Base-by-base conservation (phyloP, 495 filamentous ascomycete genomes). In the Daldinia bambusicola region DNA sequence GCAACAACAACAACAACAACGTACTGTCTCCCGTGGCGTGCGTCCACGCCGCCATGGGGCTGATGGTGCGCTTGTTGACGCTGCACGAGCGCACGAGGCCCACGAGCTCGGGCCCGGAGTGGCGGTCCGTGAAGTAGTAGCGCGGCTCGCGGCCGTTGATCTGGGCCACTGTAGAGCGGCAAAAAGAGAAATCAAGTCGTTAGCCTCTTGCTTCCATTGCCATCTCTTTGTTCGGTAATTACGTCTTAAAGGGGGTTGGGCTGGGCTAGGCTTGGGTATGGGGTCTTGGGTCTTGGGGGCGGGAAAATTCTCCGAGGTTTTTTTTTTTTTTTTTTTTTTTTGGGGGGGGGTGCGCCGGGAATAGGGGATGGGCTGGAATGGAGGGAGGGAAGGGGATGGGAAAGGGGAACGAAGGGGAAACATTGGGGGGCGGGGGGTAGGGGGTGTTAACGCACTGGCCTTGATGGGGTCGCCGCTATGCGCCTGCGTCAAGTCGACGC, bases 401-500 rank as follows among this genome's bases (percentile, higher is more conserved):
- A 20, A 20, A 22, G 18, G 43, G 43, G 2, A 12, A 20, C 1
- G 0, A 20, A 8, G 3, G 7, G 20, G 16, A 16, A 18, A 48
- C 12, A 40, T 40, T 40, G 37, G 20, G 14, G 13, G n/a, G n/a
- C n/a, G 37, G 10, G 9, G 16, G 43, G 16, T 48, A 2, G 16
- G 16, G 3, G 16, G 16, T 9, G 16, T 4, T 6, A 12, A 48
- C 43, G 43, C 43, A 48, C 43, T 77, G 26, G 79, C 79, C 48
- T 80, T 79, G 67, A 80, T 51, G 0, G 77, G 79, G 74, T 80
- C 79, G 65, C 79, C 79, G 66, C 73, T 69, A 61, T 72, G 56
- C 7, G 69, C 72, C 50, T 74, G 71, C 3, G 76, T 78, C 36
- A 80, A 45, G 70, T 80, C 79, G 13, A 77, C 69, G 63, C 64